Evolutionary conservation across 140 eudicot genomes (phyloP), one percentile per base, ranked within the genome.

Genomic region (Ambrosia hybrid): DNA sequence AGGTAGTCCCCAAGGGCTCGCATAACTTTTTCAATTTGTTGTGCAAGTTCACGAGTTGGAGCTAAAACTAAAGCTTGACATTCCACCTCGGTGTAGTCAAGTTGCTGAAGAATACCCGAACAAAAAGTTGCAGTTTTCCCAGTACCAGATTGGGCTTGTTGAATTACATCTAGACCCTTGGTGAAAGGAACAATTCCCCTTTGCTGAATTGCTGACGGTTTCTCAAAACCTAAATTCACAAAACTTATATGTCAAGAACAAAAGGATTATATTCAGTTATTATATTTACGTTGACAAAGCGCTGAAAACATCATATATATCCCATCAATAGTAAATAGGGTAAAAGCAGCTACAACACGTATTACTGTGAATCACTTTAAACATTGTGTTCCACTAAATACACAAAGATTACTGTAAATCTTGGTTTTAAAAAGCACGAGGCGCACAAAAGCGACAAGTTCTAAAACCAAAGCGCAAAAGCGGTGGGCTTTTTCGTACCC

Each of bases 151-250:
- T 75, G 77, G 21, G 84, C 81, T 86, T 83, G 73, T 74, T 67
- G 38, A 86, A 86, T n/a, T n/a, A n/a, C n/a, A n/a, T n/a, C n/a
- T n/a, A n/a, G n/a, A n/a, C n/a, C n/a, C n/a, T n/a, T n/a, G 10
- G 77, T 67, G 38, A 86, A 86, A 10, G 91, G 91, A 11, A 86
- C 91, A 55, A 86, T 86, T 58, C 91, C 88, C 70, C 91, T 86
- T 78, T 86, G 91, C 70, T 86, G 91, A 57, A 86, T 86, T 5
- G 88, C 91, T 0, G 91, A 86, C 14, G 91, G 91, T 9, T 86
- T 86, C 53, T 86, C 91, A 68, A 86, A 86, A 74, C 88, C 91
- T 83, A 53, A 48, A 67, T 9, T 38, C 63, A 17, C 37, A 57
- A 15, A 57, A 57, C n/a, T n/a, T 8, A 17, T 16, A 5, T 17